Conservation (phyloP, 371 early-diverging fungal species). For the Haplosporangium sp. region DNA sequence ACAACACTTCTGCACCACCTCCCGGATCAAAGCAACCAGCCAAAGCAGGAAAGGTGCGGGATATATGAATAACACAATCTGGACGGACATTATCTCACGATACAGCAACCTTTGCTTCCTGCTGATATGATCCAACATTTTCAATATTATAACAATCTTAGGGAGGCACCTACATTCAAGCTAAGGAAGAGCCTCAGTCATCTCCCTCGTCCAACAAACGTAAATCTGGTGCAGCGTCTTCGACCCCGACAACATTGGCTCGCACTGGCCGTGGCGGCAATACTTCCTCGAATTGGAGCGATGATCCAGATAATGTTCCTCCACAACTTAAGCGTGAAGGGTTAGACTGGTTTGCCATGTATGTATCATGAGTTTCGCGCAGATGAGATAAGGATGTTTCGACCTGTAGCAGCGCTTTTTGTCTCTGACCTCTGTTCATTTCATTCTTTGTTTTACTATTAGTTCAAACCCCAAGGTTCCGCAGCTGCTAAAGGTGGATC, state of each 20-base stretch:
- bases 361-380: slow-evolving; percentile 30
- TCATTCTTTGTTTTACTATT: not conserved
- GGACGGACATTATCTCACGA: not conserved
- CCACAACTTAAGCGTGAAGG: slow-evolving; percentile 88
- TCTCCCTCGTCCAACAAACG: slow-evolving; percentile 34
- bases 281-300: slow-evolving; percentile 74
- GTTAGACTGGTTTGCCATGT: slow-evolving; percentile 91
- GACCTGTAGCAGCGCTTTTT: not conserved
- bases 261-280: slow-evolving; percentile 45
- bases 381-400: too few relatives aligned
- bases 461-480: slow-evolving; percentile 83
- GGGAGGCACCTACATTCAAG: slow-evolving; percentile 19
- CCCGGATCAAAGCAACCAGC: slow-evolving; percentile 29
- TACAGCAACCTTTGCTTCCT: not conserved
- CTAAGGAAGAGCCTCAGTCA: slow-evolving; percentile 41
- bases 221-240: slow-evolving; percentile 23
- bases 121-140: too few relatives aligned
- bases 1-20: slow-evolving; percentile 45
- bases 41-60: slow-evolving; percentile 27
- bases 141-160: not conserved
- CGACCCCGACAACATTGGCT: slow-evolving; percentile 23
- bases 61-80: not conserved
- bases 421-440: not conserved
- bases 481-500: slow-evolving; percentile 81
- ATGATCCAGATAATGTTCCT: slow-evolving; percentile 88